Conservation (phyloP, 78 protist species). For the Planoprotostelium fungivorum region DNA sequence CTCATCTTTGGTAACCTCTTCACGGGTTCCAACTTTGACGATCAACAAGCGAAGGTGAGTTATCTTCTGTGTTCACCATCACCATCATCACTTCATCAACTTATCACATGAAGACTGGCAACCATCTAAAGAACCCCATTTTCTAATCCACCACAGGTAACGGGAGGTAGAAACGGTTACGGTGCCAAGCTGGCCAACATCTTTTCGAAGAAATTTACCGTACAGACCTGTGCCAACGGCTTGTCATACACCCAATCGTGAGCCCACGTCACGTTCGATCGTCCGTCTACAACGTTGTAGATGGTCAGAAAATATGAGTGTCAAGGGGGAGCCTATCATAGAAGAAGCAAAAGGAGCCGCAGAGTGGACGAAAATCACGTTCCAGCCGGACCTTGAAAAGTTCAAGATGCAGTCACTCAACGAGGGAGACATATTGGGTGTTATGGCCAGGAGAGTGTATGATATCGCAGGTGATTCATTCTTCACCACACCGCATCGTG, state of each 20-base stretch:
- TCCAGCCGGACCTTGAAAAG: constrained; percentile 58
- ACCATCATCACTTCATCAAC: too few species aligned
- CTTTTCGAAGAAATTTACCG: constrained; percentile 73
- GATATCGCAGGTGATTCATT: constrained; percentile 82
- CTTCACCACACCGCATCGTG: background rate
- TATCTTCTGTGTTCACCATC: too few species aligned
- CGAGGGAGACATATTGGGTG: constrained; percentile 77
- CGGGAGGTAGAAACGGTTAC: constrained; percentile 77
- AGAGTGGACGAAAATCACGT: constrained; percentile 77
- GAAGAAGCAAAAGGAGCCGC: background rate
- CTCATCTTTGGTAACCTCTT: constrained; percentile 96
- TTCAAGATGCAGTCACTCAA: constrained; percentile 69
- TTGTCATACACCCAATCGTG: background rate
- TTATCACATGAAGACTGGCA: too few species aligned
- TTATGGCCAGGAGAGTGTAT: constrained; percentile 77
- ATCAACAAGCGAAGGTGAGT: constrained; percentile 29
- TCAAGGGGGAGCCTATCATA: constrained; percentile 40
- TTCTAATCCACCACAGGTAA: constrained; percentile 15
- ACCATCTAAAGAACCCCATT: too few species aligned
- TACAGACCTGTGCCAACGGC: constrained; percentile 62
- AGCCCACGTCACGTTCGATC: background rate
- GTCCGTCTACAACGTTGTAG: background rate
- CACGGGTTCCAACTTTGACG: constrained; percentile 86
- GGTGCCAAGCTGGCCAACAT: constrained; percentile 99
- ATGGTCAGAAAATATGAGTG: constrained; percentile 66